phyloP scores from a whole-genome alignment of 2,329 filamentous ascomycete genomes.

The Incumbomyces lentus region DNA sequence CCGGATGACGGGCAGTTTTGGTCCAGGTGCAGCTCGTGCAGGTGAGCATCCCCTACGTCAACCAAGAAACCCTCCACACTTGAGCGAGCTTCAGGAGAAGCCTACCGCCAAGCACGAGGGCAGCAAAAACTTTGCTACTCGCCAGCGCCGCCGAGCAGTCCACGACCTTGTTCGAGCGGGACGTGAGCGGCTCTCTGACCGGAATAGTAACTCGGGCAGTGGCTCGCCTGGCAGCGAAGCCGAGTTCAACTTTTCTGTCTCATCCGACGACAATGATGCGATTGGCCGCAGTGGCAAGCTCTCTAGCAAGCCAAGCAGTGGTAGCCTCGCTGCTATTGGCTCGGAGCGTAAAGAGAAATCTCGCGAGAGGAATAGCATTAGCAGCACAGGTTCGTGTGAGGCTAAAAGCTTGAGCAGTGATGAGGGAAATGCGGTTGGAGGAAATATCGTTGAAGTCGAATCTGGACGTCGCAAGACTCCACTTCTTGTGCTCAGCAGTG shows the following conservation, averaged over 20 bases:
- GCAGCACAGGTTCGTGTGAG: conserved; percentile 39
- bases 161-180: conserved; percentile 86
- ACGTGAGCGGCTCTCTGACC: conserved; percentile 62
- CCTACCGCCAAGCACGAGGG: conserved; percentile 89
- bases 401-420: conserved; percentile 58
- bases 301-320: conserved; percentile 62
- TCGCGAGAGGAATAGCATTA: conserved; percentile 44
- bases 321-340: conserved; percentile 75
- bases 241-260: conserved; percentile 55
- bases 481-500: conserved; percentile 76
- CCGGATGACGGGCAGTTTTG: conserved; percentile 74
- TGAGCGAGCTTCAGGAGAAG: conserved; percentile 82
- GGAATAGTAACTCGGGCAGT: conserved; percentile 57
- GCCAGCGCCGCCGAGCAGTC: conserved; percentile 82
- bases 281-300: conserved; percentile 67
- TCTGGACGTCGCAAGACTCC: conserved; percentile 66
- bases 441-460: conserved; percentile 46
- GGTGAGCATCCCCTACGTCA: conserved; percentile 92
- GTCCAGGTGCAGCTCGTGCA: conserved; percentile 81
- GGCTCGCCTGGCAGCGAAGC: conserved; percentile 85
- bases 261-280: conserved; percentile 63
- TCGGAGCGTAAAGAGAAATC: conserved; percentile 73
- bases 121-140: conserved; percentile 91
- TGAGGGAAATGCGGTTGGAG: conserved; percentile 44
- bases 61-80: conserved; percentile 78